Evolutionary conservation across 164 flowering plant species (phyloP), one percentile per base, ranked within the genome.

Genomic region (Vitis riparia): DNA sequence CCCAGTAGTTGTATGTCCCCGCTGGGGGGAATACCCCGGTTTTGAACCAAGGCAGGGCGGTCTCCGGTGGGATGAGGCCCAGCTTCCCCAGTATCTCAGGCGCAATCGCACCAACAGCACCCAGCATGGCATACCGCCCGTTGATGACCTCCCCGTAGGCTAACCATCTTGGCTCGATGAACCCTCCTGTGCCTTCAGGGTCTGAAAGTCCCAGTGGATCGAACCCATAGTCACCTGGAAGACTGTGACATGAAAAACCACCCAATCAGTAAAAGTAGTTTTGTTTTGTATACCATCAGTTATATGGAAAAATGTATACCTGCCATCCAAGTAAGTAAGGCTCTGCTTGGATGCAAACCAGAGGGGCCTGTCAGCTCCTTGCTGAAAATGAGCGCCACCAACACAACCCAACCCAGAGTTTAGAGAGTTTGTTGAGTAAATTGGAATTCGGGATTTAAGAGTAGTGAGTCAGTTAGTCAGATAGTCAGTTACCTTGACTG

Each of bases 311-410:
- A 19, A 2, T 23, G 61, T 16, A 8, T 83, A 94, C 98, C 94
- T 92, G 84, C 99, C 99, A 68, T 94, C 97, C 83, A 94, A 87
- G 87, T 94, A 94, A 47, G 95, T 71, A 62, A 94, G 95, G 65
- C 92, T 87, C 79, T 92, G 99, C 67, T 91, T 85, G 63, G 99
- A 94, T 70, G 99, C 99, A 78, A 94, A 94, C 99, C 99, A 94
- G 51, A 94, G 82, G 0, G 66, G 97, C 68, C 98, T 87, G 79
- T 91, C 79, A 67, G 90, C 93, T 81, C 92, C 97, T 87, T 85
- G 89, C 98, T 92, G 95, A 68, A 67, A 75, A 56, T 23, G 15
- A 51, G 50, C 56, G 5, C 32, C 5, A 71, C 59, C 7, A 11
- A 12, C 16, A 15, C 12, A 55, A 55, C 59, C 15, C 59, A 16